A percentile compares a stretch with the other conserved stretches of the same genome.
Conservation (phyloP, 139 green algal species). For the Microglena sp. region DNA sequence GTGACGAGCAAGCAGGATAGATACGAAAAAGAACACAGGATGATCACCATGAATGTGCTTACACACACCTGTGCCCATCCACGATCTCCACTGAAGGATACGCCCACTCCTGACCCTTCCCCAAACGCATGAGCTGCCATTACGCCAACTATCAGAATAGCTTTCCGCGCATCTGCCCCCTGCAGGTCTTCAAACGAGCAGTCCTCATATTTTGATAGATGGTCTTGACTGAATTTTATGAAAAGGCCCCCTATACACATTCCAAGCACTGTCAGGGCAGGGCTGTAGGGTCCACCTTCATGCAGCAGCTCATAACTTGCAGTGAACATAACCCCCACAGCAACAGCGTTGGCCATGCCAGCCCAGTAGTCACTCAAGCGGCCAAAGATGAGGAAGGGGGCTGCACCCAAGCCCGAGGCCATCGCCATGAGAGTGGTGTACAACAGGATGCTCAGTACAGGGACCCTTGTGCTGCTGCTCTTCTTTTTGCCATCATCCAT, state of each 20-base stretch:
- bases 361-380: constrained; percentile 32
- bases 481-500: no score
- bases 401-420: constrained; percentile 48
- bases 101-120: constrained; percentile 89
- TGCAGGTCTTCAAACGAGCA: constrained; percentile 63
- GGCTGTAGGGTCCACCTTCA: constrained; percentile 69
- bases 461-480: constrained; percentile 10
- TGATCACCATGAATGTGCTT: no score
- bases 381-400: constrained; percentile 69
- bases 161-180: constrained; percentile 70
- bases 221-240: constrained; percentile 43
- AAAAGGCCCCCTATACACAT: constrained; percentile 68
- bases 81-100: constrained; percentile 63
- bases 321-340: constrained; percentile 94
- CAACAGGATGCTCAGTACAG: constrained; percentile 29
- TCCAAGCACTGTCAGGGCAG: constrained; percentile 46
- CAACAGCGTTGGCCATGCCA: constrained; percentile 81
- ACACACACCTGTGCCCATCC: constrained; percentile 70
- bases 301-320: constrained; percentile 91
- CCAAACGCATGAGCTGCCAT: constrained; percentile 95
- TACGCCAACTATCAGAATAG: constrained; percentile 85
- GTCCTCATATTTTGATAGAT: constrained; percentile 35
- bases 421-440: constrained; percentile 59
- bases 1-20: no score
- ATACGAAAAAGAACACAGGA: no score